phyloP scores from a whole-genome alignment of 1,139 yeast genomes.

The Yamadazyma jaroonii region DNA sequence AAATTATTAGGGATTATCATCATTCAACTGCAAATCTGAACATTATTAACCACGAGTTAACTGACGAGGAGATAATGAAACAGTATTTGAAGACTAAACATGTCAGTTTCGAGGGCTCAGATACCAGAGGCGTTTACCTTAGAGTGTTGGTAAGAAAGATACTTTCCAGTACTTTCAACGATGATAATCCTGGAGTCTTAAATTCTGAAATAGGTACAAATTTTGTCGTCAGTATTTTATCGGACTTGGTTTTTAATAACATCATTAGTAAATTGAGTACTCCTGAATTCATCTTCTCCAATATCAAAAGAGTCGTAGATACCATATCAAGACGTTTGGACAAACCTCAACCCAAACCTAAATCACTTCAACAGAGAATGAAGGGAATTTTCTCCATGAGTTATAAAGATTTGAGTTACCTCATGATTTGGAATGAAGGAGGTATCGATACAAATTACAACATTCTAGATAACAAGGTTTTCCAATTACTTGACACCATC shows the following conservation, averaged over 20 bases:
- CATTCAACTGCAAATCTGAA: conserved; percentile 5
- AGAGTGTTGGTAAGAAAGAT: conserved; percentile 24
- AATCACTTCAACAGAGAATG: conserved; percentile 8
- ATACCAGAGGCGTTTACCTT: conserved; percentile 18
- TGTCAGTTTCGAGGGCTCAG: conserved; percentile 16
- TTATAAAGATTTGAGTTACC: conserved; percentile 14
- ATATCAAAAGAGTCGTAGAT: conserved; percentile 11
- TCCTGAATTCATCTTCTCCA: conserved; percentile 27
- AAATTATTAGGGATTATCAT: conserved; percentile 15
- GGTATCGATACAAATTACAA: conserved; percentile 7
- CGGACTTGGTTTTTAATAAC: conserved; percentile 35
- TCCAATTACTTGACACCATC: conserved; percentile 27
- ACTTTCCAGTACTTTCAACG: conserved; percentile 19
- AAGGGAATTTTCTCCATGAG: conserved; percentile 9
- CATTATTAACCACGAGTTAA: conserved; percentile 3
- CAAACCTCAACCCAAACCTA: conserved; percentile 1
- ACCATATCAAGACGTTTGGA: conserved; percentile 3
- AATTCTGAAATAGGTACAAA: conserved; percentile 29
- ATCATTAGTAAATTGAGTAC: conserved; percentile 26
- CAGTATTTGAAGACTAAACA: conserved; percentile 17
- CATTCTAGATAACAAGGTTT: conserved; percentile 18
- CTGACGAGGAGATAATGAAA: conserved; percentile 11
- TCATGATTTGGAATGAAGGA: conserved; percentile 11
- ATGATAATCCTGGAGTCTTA: conserved; percentile 13
- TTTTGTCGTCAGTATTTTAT: conserved; percentile 26